A percentile compares a stretch with the other conserved stretches of the same genome.
Conservation (phyloP, 306 rosid genomes). For the Acmispon strigosus region DNA sequence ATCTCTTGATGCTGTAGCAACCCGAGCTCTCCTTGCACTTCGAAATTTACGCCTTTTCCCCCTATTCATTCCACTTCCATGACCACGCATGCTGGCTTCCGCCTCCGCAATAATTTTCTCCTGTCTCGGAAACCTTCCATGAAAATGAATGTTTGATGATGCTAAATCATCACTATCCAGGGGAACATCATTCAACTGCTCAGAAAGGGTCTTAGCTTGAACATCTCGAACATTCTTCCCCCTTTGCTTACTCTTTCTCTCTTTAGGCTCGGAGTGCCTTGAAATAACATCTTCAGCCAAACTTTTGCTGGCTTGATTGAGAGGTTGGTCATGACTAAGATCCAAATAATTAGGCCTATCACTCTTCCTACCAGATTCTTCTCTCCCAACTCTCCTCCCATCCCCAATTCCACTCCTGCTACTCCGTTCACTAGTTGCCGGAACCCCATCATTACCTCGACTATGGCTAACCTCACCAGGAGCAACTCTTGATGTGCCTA, state of each 20-base stretch:
- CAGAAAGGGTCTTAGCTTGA: slow-evolving; percentile 69
- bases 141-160: slow-evolving; percentile 62
- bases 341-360: slow-evolving; percentile 49
- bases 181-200: slow-evolving; percentile 57
- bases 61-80: slow-evolving; percentile 57
- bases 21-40: slow-evolving; percentile 60
- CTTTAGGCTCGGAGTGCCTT: slow-evolving; percentile 60
- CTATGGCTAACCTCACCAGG: slow-evolving; percentile 42
- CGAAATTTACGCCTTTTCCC: slow-evolving; percentile 72
- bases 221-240: slow-evolving; percentile 56
- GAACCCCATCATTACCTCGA: slow-evolving; percentile 39
- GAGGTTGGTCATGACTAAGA: slow-evolving; percentile 43
- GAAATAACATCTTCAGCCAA: slow-evolving; percentile 47
- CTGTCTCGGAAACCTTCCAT: slow-evolving; percentile 44
- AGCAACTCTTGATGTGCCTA: slow-evolving; percentile 63
- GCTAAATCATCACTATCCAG: slow-evolving; percentile 78
- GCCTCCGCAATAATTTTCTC: slow-evolving; percentile 55
- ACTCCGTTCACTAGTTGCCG: slow-evolving; percentile 48
- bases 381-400: slow-evolving; percentile 62
- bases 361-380: slow-evolving; percentile 66
- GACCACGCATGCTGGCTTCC: slow-evolving; percentile 46
- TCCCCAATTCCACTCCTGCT: slow-evolving; percentile 57
- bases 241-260: slow-evolving; percentile 55
- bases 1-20: slow-evolving; percentile 62
- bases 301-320: slow-evolving; percentile 42